phyloP scores from a whole-genome alignment of 176 grass and related monocot species.

The Poa annua region DNA sequence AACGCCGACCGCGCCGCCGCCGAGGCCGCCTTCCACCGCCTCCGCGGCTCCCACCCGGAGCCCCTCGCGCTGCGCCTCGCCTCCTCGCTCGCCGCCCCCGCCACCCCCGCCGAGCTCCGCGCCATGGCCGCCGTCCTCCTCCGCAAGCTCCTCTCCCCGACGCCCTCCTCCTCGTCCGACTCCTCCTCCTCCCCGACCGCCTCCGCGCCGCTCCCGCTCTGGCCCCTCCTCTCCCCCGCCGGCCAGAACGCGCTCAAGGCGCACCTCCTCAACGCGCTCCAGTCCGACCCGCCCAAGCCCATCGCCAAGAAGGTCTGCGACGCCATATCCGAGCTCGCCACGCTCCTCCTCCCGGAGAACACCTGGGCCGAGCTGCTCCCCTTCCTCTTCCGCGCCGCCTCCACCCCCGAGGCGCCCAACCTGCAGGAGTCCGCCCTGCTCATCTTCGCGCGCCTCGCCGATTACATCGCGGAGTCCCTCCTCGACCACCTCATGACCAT shows the following conservation, averaged over 20 bases:
- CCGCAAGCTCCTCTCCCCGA: conserved; percentile 77
- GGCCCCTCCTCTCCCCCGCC: conserved; percentile 64
- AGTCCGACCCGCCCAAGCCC: conserved; percentile 65
- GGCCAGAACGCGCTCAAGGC: conserved; percentile 67
- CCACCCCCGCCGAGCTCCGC: conserved; percentile 55
- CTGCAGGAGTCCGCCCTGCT: conserved; percentile 89
- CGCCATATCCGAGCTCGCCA: conserved; percentile 80
- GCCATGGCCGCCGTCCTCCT: conserved; percentile 78
- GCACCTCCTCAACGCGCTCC: conserved; percentile 65
- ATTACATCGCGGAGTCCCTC: conserved; percentile 77
- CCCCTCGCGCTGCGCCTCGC: conserved; percentile 71
- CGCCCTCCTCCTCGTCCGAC: conserved; percentile 39
- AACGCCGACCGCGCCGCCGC: conserved; percentile 83
- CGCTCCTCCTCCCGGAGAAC: conserved; percentile 67
- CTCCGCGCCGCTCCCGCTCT: conserved; percentile 40
- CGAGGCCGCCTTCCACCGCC: conserved; percentile 90
- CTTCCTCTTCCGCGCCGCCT: conserved; percentile 79
- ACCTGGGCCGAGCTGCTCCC: conserved; percentile 83
- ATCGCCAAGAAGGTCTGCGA: conserved; percentile 95
- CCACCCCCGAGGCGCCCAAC: conserved; percentile 53
- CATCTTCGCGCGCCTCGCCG: conserved; percentile 71
- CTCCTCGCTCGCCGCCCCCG: conserved; percentile 51
- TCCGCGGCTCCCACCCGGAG: conserved; percentile 70
- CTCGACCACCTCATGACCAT: conserved; percentile 81
- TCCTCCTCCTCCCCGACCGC: neutral